Evolutionary conservation across 176 grass and related monocot genomes (phyloP).

Genomic region (Ananas comosus): DNA sequence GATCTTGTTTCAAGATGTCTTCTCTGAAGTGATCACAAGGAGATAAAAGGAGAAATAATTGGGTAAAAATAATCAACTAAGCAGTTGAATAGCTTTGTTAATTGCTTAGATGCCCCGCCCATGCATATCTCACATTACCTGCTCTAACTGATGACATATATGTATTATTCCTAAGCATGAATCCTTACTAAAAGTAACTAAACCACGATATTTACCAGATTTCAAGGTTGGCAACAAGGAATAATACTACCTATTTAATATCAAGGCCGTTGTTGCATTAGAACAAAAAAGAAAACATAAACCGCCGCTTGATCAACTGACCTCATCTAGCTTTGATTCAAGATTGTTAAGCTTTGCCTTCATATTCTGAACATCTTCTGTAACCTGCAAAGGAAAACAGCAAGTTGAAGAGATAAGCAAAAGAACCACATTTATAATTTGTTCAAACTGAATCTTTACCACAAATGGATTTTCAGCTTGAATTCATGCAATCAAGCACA

Average conservation of each 20-base stretch:
- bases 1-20: slow-evolving; percentile 10
- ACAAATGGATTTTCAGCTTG: background rate
- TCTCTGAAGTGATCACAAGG: background rate
- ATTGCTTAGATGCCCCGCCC: background rate
- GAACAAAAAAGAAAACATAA: background rate
- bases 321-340: slow-evolving; percentile 81
- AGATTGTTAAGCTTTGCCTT: slow-evolving; percentile 72
- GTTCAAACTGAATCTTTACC: background rate
- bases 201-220: background rate
- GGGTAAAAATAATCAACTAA: background rate
- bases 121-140: background rate
- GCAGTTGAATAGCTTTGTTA: background rate
- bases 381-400: slow-evolving; percentile 55
- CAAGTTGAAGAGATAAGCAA: background rate
- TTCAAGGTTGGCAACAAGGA: background rate
- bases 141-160: background rate
- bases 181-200: background rate
- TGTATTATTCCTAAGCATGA: background rate
- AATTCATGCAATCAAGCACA: background rate
- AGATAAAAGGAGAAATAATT: background rate
- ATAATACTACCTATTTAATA: slow-evolving; percentile 13
- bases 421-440: background rate
- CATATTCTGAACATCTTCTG: slow-evolving; percentile 79
- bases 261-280: slow-evolving; percentile 14
- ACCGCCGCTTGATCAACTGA: slow-evolving; percentile 26